Evolutionary conservation across 169 alveolate genomes (phyloP), one percentile per base, ranked within the genome.

Genomic region (Nephromyces sp.): DNA sequence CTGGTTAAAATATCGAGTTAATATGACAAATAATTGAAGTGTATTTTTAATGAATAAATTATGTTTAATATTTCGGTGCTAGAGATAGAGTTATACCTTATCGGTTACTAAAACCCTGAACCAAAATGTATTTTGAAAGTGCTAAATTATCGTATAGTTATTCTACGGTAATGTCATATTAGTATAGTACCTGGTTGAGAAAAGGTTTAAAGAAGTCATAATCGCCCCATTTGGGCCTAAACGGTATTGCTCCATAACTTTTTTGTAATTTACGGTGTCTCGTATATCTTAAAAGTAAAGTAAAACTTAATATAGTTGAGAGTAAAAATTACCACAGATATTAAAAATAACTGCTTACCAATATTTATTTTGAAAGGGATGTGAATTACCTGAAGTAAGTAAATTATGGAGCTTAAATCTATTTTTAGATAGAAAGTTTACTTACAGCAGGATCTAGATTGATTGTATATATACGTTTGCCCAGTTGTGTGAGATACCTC

Each of bases 191-290:
- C 88, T 83, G 0, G 98, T 95, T 34, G 98, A 95, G 80, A 94
- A 97, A 66, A 97, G 83, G 80, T 95, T 95, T 79, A 97, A 80
- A 29, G 96, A 87, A 3, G 99, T 97, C 97, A 97, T 84, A 52
- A 97, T 97, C 31, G 98, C 99, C 33, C 99, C 99, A 79, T 97
- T 97, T 3, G 99, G 99, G 1, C 99, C 99, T 75, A 95, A 88
- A 31, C 84, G 73, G 84, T 77, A 77, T 43, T 94, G 90, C 81
- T 92, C 87, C 99, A 97, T 97, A 32, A 95, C 93, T 57, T 88
- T 89, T 84, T 96, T 94, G 86, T 93, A 94, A 75, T 97, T 92
- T 61, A 97, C 94, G 24, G 98, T 91, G 79, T 95, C 99, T 43
- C 98, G 83, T 35, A 97, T 97, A 84, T 97, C 99, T 67, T 66